Evolutionary conservation across 768 basidiomycete species (phyloP).

Genomic region (Lepiota venenata): DNA sequence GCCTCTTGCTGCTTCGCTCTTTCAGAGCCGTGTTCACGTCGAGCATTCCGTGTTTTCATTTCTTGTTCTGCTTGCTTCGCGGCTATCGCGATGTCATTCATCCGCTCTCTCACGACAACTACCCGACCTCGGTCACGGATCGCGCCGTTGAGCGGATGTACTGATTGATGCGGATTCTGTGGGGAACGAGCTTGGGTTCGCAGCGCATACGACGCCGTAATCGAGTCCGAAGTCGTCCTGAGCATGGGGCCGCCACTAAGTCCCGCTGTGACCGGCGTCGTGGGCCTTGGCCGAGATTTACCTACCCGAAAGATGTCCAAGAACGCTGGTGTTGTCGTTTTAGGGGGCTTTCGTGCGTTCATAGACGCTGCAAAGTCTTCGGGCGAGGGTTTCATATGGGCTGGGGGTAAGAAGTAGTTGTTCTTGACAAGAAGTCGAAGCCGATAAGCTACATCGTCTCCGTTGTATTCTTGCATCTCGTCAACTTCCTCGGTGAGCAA

Average conservation of each 20-base stretch:
- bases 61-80: conserved; percentile 77
- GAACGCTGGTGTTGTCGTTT: conserved; percentile 51
- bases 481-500: conserved; percentile 47
- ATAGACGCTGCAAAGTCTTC: conserved; percentile 51
- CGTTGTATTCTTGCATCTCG: conserved; percentile 49
- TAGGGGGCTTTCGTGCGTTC: conserved; percentile 39
- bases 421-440: conserved; percentile 83
- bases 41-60: conserved; percentile 51
- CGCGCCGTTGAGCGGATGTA: conserved; percentile 21
- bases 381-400: conserved; percentile 77
- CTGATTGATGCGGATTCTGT: conserved; percentile 32
- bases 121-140: conserved; percentile 47
- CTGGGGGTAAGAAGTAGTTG: conserved; percentile 86
- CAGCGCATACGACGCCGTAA: conserved; percentile 38
- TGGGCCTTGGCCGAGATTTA: conserved; percentile 62
- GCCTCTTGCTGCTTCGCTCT: conserved; percentile 32
- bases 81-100: conserved; percentile 66
- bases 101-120: conserved; percentile 80
- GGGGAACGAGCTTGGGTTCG: conserved; percentile 29
- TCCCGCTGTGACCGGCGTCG: conserved; percentile 37
- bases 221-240: conserved; percentile 65
- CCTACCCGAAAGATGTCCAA: conserved; percentile 71
- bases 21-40: conserved; percentile 44
- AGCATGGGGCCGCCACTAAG: conserved; percentile 37
- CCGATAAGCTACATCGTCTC: conserved; percentile 83